phyloP scores from a whole-genome alignment of 2,329 filamentous ascomycete genomes.

The Microdochium trichocladiopsis region DNA sequence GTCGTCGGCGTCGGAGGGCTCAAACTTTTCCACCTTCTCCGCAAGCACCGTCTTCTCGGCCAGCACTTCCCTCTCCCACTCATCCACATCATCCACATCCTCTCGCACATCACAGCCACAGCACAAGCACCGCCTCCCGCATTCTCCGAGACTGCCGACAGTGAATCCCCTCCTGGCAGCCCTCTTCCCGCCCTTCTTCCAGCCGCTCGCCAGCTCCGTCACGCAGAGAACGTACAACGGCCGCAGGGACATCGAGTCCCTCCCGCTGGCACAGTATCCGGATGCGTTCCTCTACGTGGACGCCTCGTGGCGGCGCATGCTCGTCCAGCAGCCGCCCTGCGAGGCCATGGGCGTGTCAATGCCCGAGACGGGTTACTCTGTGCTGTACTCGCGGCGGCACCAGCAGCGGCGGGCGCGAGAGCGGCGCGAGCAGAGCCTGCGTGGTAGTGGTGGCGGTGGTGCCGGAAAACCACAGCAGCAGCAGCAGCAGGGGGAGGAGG shows the following conservation, averaged over 20 bases:
- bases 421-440: too few species aligned
- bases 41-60: neutral
- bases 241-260: slow-evolving; percentile 1
- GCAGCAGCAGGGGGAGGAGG: too few species aligned
- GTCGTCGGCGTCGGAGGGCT: neutral
- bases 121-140: neutral
- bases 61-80: neutral
- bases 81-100: neutral
- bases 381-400: neutral
- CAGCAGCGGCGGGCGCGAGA: too few species aligned
- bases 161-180: slow-evolving; percentile 3
- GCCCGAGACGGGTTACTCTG: slow-evolving; percentile 1
- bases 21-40: neutral
- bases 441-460: too few species aligned
- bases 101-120: neutral
- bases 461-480: too few species aligned
- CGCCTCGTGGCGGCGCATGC: slow-evolving; percentile 3
- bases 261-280: slow-evolving; percentile 1
- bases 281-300: neutral
- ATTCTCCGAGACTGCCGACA: too few species aligned
- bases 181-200: slow-evolving; percentile 3
- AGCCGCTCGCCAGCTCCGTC: neutral
- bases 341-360: slow-evolving; percentile 2
- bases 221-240: neutral
- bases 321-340: slow-evolving; percentile 4